A percentile compares a stretch with the other conserved stretches of the same genome.
phyloP scores from a whole-genome alignment of 495 filamentous ascomycete genomes.

The Sphaerosporella brunnea region DNA sequence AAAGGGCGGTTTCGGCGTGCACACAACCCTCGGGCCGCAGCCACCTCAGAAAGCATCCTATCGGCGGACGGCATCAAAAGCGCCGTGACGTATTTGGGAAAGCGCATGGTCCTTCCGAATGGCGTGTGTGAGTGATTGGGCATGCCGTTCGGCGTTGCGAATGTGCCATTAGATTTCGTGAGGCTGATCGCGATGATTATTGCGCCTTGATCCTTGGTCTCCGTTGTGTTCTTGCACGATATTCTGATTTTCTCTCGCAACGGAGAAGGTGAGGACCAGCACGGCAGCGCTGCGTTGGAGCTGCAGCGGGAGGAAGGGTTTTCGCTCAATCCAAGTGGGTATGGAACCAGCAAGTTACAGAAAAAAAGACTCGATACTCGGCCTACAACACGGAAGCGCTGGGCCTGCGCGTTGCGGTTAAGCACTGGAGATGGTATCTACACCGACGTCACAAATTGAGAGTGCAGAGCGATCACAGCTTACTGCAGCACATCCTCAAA shows the following conservation, averaged over 20 bases:
- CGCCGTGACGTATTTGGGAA: no score
- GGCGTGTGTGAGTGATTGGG: slow-evolving; percentile 1
- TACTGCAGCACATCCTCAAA: slow-evolving; percentile 1
- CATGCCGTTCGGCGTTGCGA: neutral
- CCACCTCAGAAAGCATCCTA: no score
- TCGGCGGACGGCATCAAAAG: no score
- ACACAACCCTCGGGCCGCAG: no score
- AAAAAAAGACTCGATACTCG: neutral
- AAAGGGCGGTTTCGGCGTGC: no score
- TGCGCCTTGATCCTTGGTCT: neutral
- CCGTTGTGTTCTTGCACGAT: neutral
- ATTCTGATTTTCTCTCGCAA: neutral
- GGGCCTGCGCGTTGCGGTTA: neutral
- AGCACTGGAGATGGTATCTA: neutral
- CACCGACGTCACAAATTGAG: neutral
- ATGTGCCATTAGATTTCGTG: neutral
- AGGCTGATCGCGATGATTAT: neutral
- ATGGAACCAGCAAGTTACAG: neutral
- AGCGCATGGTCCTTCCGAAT: no score
- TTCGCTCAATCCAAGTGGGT: neutral
- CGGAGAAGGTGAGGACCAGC: neutral
- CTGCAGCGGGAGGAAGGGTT: neutral
- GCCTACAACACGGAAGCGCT: neutral
- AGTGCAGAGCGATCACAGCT: slow-evolving; percentile 2
- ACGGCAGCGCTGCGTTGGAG: neutral